A percentile compares a stretch with the other conserved stretches of the same genome.
These are phyloP conservation scores for Quercus lobata DNA, from an alignment of 331 rosid genomes.

Conservation along the genomic window DNA sequence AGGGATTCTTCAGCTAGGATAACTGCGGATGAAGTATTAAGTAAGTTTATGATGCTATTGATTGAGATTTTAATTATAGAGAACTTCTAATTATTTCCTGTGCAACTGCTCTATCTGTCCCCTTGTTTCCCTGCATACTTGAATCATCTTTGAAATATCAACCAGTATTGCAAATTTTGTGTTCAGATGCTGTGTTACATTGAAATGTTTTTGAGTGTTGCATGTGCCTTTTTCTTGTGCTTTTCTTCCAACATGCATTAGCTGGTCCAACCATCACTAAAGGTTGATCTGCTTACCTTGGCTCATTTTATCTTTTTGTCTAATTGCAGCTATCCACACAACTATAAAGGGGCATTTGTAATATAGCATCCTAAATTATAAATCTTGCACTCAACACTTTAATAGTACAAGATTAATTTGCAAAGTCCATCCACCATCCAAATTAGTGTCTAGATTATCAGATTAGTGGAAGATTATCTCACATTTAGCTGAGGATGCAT, in stretches of 20 bases:
- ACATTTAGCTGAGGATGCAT: too few species aligned
- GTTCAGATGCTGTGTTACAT: neutral
- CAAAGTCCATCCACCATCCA: too few species aligned
- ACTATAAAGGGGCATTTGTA: too few species aligned
- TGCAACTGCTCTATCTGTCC: slow-evolving; percentile 3
- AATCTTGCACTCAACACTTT: neutral
- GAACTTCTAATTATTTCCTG: neutral
- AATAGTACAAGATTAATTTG: too few species aligned
- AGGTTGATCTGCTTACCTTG: neutral
- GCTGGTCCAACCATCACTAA: neutral
- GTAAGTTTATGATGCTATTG: slow-evolving; percentile 49
- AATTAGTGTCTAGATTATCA: too few species aligned
- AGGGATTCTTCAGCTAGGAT: slow-evolving; percentile 86
- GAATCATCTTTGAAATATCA: neutral
- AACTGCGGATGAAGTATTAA: slow-evolving; percentile 91
- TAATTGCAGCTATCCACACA: too few species aligned
- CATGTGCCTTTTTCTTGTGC: neutral
- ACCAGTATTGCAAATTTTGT: neutral
- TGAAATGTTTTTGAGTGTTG: neutral
- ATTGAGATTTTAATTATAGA: neutral
- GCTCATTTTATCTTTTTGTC: neutral
- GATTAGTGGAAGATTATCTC: too few species aligned
- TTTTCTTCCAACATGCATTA: neutral
- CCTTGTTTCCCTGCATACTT: neutral
- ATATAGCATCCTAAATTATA: neutral